A percentile compares a stretch with the other conserved stretches of the same genome.
phyloP scores from a whole-genome alignment of 2,329 filamentous ascomycete species.

The Aspergillus terreus region DNA sequence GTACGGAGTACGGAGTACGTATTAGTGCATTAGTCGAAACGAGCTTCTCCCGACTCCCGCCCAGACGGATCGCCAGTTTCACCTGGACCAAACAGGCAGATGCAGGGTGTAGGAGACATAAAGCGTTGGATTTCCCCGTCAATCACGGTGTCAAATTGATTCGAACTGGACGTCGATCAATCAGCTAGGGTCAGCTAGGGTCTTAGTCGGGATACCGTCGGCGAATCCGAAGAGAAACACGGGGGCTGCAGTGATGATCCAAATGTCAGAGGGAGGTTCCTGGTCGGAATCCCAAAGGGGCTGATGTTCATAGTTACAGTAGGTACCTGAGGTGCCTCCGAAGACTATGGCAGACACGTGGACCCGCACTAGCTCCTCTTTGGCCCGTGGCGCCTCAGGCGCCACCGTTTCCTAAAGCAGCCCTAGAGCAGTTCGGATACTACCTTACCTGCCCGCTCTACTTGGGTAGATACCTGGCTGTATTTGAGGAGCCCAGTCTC shows the following conservation, averaged over 20 bases:
- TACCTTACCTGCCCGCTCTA: too few relatives aligned
- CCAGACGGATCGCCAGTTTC: constrained; percentile 4
- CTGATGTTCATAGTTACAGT: too few relatives aligned
- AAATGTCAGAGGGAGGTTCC: neutral
- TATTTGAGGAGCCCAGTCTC: too few relatives aligned
- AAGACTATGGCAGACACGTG: neutral
- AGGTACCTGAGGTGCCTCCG: neutral
- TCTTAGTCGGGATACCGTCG: neutral
- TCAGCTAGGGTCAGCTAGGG: neutral
- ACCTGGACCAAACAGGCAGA: neutral
- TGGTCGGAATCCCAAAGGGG: too few relatives aligned
- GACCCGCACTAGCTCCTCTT: neutral
- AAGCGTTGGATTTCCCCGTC: neutral
- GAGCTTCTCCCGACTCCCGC: neutral
- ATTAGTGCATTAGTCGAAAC: constrained; percentile 1
- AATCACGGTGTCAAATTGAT: neutral
- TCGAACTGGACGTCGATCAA: neutral
- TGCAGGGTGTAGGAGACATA: too few relatives aligned
- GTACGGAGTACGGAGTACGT: neutral
- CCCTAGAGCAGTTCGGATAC: neutral
- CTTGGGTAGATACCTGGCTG: too few relatives aligned
- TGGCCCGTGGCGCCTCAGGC: neutral
- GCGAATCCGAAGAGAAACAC: neutral
- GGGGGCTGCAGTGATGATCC: neutral
- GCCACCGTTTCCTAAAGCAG: neutral